phyloP scores from a whole-genome alignment of 2,329 filamentous ascomycete genomes.

The Ilyonectria destructans region DNA sequence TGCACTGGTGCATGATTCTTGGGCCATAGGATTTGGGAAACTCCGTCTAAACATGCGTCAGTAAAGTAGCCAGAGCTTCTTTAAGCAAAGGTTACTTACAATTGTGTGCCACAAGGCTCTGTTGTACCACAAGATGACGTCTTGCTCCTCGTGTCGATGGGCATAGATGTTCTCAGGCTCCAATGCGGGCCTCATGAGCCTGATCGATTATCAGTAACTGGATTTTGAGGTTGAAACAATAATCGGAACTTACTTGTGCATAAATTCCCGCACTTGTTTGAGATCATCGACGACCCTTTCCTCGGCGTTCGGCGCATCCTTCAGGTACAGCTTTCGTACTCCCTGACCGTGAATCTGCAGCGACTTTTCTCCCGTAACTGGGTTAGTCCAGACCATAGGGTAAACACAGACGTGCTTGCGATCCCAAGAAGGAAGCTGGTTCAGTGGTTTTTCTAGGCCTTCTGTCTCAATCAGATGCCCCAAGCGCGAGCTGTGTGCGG shows the following conservation, averaged over 20 bases:
- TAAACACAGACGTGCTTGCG: background rate
- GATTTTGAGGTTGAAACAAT: background rate
- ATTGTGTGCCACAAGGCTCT: background rate
- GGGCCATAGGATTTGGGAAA: background rate
- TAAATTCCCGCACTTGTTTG: background rate
- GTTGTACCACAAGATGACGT: background rate
- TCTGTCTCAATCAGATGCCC: background rate
- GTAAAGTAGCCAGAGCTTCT: background rate
- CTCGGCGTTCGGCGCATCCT: background rate
- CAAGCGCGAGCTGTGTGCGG: background rate
- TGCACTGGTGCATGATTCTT: background rate
- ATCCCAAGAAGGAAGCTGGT: background rate
- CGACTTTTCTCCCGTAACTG: background rate
- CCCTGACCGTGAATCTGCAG: background rate
- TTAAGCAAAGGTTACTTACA: background rate
- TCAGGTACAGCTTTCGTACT: background rate
- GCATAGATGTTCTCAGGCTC: background rate
- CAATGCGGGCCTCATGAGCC: background rate
- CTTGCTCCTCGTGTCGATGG: background rate
- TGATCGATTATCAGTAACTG: background rate
- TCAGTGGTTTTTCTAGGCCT: background rate
- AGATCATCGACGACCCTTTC: background rate
- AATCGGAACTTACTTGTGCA: background rate
- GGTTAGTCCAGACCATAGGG: background rate
- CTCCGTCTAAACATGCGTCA: background rate